A percentile compares a stretch with the other conserved stretches of the same genome.
These are phyloP conservation scores for Rubus parviflorus DNA, from an alignment of 306 rosid genomes.

Conservation along the genomic window DNA sequence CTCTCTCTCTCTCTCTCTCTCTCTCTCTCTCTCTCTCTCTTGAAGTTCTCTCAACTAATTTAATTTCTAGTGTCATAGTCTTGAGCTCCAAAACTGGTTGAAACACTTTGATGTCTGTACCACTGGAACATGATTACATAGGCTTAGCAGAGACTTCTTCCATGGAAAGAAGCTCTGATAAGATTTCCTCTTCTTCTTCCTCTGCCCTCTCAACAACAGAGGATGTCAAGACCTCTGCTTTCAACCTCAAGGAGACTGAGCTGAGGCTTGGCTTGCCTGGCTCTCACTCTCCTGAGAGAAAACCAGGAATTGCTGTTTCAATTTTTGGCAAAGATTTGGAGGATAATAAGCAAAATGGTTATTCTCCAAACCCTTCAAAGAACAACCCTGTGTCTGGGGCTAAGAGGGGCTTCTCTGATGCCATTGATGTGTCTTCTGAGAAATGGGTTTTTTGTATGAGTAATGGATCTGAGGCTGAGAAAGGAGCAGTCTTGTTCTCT, in stretches of 20 bases:
- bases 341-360: conserved; percentile 52
- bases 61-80: conserved; percentile 8
- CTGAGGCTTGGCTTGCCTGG: conserved; percentile 94
- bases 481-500: conserved; percentile 50
- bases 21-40: conserved; percentile 18
- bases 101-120: conserved; percentile 55
- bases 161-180: conserved; percentile 62
- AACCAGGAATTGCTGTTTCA: conserved; percentile 37
- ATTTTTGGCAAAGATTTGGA: conserved; percentile 69
- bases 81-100: conserved; percentile 12
- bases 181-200: conserved; percentile 49
- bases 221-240: conserved; percentile 46
- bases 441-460: conserved; percentile 66
- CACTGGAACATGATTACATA: conserved; percentile 77
- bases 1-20: conserved; percentile 23
- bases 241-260: conserved; percentile 84
- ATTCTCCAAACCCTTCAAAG: conserved; percentile 39
- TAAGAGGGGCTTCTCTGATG: conserved; percentile 82
- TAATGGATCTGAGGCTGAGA: conserved; percentile 66
- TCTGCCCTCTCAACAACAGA: conserved; percentile 39
- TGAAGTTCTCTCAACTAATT: background rate
- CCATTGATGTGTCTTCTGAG: conserved; percentile 57
- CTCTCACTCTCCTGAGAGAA: conserved; percentile 64
- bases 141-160: conserved; percentile 60
- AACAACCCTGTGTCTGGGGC: conserved; percentile 56